phyloP scores from a whole-genome alignment of 805 yeast species.

The Geotrichum ghanense region DNA sequence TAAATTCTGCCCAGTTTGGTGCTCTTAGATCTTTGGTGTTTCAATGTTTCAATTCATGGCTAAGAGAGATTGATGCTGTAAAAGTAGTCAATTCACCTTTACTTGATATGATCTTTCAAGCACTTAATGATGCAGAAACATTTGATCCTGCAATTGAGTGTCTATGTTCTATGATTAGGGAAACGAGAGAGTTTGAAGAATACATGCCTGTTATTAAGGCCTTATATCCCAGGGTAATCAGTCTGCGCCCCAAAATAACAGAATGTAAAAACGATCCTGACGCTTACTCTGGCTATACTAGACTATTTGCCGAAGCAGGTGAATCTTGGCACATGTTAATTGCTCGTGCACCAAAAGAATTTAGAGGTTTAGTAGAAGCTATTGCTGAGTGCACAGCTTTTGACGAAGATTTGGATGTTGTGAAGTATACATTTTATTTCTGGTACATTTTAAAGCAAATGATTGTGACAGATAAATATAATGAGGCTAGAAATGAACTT shows the following conservation, averaged over 20 bases:
- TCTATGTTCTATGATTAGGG: constrained; percentile 66
- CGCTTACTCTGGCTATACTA: constrained; percentile 53
- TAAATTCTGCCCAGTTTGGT: constrained; percentile 26
- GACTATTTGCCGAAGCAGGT: constrained; percentile 83
- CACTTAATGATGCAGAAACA: constrained; percentile 44
- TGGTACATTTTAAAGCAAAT: constrained; percentile 78
- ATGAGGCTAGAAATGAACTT: constrained; percentile 38
- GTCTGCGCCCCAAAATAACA: constrained; percentile 36
- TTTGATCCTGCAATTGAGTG: constrained; percentile 85
- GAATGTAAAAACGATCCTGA: constrained; percentile 42
- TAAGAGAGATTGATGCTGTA: constrained; percentile 69
- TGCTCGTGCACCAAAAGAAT: constrained; percentile 57
- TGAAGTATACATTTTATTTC: constrained; percentile 81
- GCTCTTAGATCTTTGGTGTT: constrained; percentile 38
- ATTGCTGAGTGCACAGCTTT: constrained; percentile 59
- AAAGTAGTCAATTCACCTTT: constrained; percentile 56
- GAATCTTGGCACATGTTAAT: constrained; percentile 90
- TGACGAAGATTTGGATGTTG: constrained; percentile 79
- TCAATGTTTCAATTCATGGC: constrained; percentile 82
- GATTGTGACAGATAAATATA: constrained; percentile 47
- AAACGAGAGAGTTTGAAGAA: constrained; percentile 58
- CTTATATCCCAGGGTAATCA: constrained; percentile 57
- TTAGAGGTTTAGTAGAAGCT: constrained; percentile 62
- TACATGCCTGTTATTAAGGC: constrained; percentile 45
- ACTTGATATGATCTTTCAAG: constrained; percentile 55